These are phyloP conservation scores for Cytospora chrysosperma DNA, from an alignment of 2,329 filamentous ascomycete species.

Conservation along the genomic window DNA sequence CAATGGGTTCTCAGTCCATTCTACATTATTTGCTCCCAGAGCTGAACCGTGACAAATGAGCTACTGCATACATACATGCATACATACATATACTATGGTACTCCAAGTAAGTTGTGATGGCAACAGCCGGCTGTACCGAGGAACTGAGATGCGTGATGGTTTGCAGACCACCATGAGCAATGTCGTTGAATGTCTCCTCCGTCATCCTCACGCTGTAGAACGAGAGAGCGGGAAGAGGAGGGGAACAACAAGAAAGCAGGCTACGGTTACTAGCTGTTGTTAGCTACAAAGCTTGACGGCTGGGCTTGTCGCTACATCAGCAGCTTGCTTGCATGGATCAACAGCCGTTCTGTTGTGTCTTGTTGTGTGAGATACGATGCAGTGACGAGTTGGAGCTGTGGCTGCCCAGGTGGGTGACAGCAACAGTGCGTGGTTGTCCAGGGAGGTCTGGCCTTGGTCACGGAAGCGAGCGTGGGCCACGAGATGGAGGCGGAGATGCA, in stretches of 20 bases:
- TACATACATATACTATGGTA: no score
- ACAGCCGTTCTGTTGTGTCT: not conserved
- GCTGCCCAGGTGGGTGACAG: not conserved
- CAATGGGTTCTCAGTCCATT: constrained; percentile 1
- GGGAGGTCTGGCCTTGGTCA: constrained; percentile 1
- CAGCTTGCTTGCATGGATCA: constrained; percentile 1
- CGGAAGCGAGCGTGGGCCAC: constrained; percentile 11
- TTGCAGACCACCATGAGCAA: not conserved
- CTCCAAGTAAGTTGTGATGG: not conserved
- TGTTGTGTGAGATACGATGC: not conserved
- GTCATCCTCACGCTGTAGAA: constrained; percentile 5
- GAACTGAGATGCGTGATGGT: constrained; percentile 4
- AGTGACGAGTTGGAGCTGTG: constrained; percentile 1
- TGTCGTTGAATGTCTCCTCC: not conserved
- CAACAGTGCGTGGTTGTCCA: not conserved
- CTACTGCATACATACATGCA: constrained; percentile 10
- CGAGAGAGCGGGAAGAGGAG: not conserved
- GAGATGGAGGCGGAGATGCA: constrained; percentile 1
- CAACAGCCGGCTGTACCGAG: constrained; percentile 9
- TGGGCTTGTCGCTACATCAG: not conserved
- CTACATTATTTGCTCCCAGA: not conserved
- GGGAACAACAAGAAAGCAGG: not conserved
- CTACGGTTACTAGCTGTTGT: not conserved
- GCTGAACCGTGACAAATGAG: constrained; percentile 1
- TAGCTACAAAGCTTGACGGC: not conserved